Conservation (phyloP, 495 filamentous ascomycete genomes). For the Cercophora scortea region DNA sequence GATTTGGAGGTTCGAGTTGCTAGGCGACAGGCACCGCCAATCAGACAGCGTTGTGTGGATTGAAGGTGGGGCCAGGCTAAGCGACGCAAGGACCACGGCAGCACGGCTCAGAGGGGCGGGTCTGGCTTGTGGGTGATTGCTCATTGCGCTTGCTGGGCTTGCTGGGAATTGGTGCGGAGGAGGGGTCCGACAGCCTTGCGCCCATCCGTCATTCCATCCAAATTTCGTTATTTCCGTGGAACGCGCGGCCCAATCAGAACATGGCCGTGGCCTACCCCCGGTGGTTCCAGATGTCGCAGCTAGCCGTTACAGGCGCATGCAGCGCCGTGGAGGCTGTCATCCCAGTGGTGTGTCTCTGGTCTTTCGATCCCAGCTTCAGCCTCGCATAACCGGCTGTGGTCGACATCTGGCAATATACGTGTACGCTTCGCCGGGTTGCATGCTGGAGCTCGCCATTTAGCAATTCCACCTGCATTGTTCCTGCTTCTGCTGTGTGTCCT, state of each 20-base stretch:
- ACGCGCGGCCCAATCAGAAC: not conserved
- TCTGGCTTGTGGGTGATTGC: too few relatives aligned
- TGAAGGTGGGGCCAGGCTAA: too few relatives aligned
- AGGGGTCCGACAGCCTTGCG: not conserved
- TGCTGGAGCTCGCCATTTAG: not conserved
- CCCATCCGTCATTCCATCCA: not conserved
- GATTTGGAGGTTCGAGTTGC: too few relatives aligned
- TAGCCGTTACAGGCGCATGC: too few relatives aligned
- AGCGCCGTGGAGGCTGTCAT: not conserved
- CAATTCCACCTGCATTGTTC: not conserved
- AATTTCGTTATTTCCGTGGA: not conserved
- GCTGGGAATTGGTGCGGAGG: too few relatives aligned
- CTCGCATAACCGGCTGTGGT: constrained; percentile 3
- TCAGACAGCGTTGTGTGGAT: too few relatives aligned
- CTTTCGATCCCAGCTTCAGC: not conserved
- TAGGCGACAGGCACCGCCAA: too few relatives aligned
- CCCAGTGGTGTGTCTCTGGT: not conserved
- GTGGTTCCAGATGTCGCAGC: too few relatives aligned
- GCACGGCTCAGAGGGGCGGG: too few relatives aligned
- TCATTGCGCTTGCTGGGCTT: too few relatives aligned
- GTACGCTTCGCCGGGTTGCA: not conserved
- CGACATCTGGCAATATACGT: constrained; percentile 1
- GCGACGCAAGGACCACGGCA: too few relatives aligned
- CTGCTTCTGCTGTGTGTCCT: not conserved
- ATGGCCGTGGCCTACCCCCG: not conserved